Evolutionary conservation across 1,284 basidiomycete species (phyloP).

Genomic region (Irpex sp.): DNA sequence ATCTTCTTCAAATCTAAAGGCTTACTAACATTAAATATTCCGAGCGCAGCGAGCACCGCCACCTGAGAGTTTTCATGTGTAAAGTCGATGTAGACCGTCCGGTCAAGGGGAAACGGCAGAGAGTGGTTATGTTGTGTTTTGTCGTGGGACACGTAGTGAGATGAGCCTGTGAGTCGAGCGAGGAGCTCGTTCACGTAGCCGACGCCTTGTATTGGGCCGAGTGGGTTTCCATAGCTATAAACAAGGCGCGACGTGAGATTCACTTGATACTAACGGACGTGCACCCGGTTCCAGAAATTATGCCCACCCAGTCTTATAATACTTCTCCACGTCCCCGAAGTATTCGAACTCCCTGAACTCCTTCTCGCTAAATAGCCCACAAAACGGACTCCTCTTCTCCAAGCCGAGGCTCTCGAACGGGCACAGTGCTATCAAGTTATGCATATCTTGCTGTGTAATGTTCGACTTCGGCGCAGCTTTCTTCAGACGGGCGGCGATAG

Average conservation of each 20-base stretch:
- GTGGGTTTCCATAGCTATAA: conserved; percentile 55
- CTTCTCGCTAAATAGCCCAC: conserved; percentile 62
- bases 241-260: not conserved
- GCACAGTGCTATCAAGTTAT: conserved; percentile 69
- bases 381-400: conserved; percentile 59
- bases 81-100: conserved; percentile 70
- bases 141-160: conserved; percentile 45
- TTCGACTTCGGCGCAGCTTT: conserved; percentile 55
- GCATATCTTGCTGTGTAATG: conserved; percentile 52
- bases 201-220: conserved; percentile 74
- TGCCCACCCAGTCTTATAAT: conserved; percentile 66
- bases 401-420: conserved; percentile 68
- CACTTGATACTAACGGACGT: no score
- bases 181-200: conserved; percentile 84
- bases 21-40: conserved; percentile 48
- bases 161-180: conserved; percentile 58
- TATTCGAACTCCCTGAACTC: conserved; percentile 68
- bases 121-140: conserved; percentile 70
- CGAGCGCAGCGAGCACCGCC: conserved; percentile 68
- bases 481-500: conserved; percentile 59
- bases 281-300: no score
- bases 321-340: conserved; percentile 72
- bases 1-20: conserved; percentile 39
- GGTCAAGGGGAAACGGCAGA: conserved; percentile 74
- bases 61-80: conserved; percentile 83